Evolutionary conservation across 2,329 filamentous ascomycete species (phyloP).

Genomic region (Pestalotiopsis sp.): DNA sequence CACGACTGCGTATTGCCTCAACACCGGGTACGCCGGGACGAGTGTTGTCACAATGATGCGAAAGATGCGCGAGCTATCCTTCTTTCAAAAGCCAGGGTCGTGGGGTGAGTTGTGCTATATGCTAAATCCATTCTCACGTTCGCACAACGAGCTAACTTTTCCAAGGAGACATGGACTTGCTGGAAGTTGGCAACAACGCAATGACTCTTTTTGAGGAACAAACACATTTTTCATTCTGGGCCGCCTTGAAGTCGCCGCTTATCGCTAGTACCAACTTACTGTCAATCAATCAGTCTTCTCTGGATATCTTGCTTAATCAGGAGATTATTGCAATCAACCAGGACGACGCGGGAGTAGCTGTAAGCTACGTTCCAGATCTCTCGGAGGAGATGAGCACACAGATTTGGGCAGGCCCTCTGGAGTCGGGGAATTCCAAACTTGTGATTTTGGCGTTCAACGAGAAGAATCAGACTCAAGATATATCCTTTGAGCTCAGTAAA

Average conservation of each 20-base stretch:
- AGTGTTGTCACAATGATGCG: constrained; percentile 33
- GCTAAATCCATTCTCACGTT: background rate
- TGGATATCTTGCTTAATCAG: constrained; percentile 39
- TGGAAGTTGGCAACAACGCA: constrained; percentile 41
- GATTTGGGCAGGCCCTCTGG: constrained; percentile 29
- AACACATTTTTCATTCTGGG: constrained; percentile 49
- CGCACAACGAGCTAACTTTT: background rate
- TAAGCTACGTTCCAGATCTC: constrained; percentile 24
- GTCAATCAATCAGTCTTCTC: constrained; percentile 33
- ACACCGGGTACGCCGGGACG: constrained; percentile 24
- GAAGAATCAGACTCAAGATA: constrained; percentile 8
- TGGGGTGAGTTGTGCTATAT: constrained; percentile 22
- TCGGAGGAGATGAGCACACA: constrained; percentile 28
- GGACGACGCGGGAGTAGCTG: constrained; percentile 30
- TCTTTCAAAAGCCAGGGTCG: constrained; percentile 32
- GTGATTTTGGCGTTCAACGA: constrained; percentile 22
- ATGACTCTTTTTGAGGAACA: constrained; percentile 41
- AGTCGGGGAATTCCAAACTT: background rate
- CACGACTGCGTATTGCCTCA: constrained; percentile 35
- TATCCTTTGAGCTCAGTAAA: constrained; percentile 15
- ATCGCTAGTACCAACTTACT: constrained; percentile 43
- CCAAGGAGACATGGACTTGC: constrained; percentile 42
- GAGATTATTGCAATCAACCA: constrained; percentile 43
- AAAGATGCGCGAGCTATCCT: constrained; percentile 35
- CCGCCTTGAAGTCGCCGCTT: constrained; percentile 46